Conservation (phyloP, 345 rosid species). For the Citrus mangshanensis region DNA sequence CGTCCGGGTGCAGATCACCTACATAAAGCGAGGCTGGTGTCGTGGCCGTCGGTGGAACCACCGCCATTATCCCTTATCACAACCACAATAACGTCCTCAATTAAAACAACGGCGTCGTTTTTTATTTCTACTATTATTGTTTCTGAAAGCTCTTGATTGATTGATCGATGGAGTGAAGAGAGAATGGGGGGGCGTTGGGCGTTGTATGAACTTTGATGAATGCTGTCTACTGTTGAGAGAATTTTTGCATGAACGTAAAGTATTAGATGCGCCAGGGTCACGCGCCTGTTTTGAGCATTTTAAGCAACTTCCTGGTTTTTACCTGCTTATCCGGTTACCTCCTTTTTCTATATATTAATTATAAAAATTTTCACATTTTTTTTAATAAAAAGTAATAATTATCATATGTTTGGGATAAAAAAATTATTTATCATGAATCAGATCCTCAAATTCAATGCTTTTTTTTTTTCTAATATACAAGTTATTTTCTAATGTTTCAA, state of each 20-base stretch:
- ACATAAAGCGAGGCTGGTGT: slow-evolving; percentile 57
- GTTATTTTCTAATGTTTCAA: no score
- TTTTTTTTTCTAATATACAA: no score
- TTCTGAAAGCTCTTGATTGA: background rate
- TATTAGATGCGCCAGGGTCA: slow-evolving; percentile 2
- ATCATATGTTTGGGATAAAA: no score
- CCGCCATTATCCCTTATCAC: slow-evolving; percentile 35
- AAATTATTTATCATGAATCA: no score
- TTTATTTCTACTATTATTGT: background rate
- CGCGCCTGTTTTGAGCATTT: slow-evolving; percentile 15
- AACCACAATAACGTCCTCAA: background rate
- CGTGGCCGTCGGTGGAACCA: slow-evolving; percentile 34
- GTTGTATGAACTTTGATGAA: background rate
- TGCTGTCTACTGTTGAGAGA: slow-evolving; percentile 2
- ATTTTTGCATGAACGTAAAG: slow-evolving; percentile 48
- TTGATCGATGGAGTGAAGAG: background rate
- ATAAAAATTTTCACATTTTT: background rate
- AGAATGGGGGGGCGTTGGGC: background rate
- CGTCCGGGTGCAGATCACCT: slow-evolving; percentile 67
- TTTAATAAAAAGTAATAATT: no score
- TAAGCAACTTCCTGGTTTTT: background rate
- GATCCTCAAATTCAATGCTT: no score
- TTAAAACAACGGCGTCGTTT: background rate
- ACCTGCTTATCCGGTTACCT: background rate
- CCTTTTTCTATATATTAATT: background rate